Base-by-base conservation (phyloP, 176 grass and related monocot species). In the Raddia distichophylla region DNA sequence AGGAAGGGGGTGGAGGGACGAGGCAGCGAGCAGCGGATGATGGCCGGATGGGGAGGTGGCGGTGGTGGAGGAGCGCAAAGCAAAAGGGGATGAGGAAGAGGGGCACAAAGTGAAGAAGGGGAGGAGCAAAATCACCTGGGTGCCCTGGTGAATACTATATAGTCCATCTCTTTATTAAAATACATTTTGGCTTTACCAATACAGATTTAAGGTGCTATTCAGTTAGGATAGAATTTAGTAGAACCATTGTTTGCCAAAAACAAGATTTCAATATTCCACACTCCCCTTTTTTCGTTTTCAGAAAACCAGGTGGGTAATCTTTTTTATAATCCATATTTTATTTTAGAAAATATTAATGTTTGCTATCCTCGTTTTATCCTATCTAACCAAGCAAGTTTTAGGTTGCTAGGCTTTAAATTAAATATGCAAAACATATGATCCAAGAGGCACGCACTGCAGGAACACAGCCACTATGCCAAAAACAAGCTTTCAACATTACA, bases 361-460 rank as follows among this genome's bases (percentile, higher is more conserved):
- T 58, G 72, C 58, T 43, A 19, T 59, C 17, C 35, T 43, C 0
- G 17, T 44, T 59, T 4, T 74, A 74, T 64, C 10, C 58, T 27
- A n/a, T 19, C 14, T 44, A 76, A 76, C 10, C n/a, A 76, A 76
- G 45, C 72, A 75, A 6, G 13, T 76, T 32, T 61, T 45, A 61
- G 44, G 40, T 76, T 47, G n/a, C 7, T 76, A 76, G 43, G 35
- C 40, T 76, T 56, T 20, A 59, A 59, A 7, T 35, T 6, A 34
- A 35, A 35, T 20, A 20, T 7, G 27, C 27, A 75, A 22, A 44
- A 75, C 14, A 6, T 6, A 59, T 45, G 20, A 27, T 44, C 73
- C 35, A 75, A 44, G 27, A 27, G 27, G 37, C 37, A 40, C 37
- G 37, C 2, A 40, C 37, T 40, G 37, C 27, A 27, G 27, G 27